phyloP scores from a whole-genome alignment of 345 rosid species.

The Aurinia saxatilis region DNA sequence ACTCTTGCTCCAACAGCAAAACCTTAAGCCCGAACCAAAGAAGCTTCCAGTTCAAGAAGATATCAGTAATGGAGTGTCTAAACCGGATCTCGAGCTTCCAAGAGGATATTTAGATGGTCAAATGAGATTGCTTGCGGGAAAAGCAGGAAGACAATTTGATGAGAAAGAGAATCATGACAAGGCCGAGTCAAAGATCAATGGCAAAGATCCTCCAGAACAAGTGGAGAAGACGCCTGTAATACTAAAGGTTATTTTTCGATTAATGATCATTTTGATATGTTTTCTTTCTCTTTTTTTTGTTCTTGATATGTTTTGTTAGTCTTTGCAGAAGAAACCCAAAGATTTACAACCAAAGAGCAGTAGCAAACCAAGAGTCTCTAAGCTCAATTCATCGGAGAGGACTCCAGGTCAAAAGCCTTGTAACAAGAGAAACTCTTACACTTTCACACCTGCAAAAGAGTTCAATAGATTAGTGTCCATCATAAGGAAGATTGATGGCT shows the following conservation, averaged over 20 bases:
- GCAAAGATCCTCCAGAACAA: not conserved
- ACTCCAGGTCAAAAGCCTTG: conserved; percentile 44
- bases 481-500: conserved; percentile 52
- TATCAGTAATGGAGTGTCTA: not conserved
- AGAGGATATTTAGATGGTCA: conserved; percentile 6
- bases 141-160: conserved; percentile 12
- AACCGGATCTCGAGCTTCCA: not conserved
- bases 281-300: not conserved
- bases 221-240: conserved; percentile 25
- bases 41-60: conserved; percentile 12
- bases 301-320: not conserved
- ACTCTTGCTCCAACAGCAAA: conserved; percentile 47
- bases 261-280: not conserved
- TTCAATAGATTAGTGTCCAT: conserved; percentile 49
- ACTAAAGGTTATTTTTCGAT: conserved; percentile 37
- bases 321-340: conserved; percentile 32
- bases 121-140: conserved; percentile 23
- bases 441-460: conserved; percentile 67
- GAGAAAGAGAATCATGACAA: conserved; percentile 35
- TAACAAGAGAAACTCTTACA: conserved; percentile 39
- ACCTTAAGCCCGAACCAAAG: conserved; percentile 14
- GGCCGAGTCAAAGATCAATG: conserved; percentile 7
- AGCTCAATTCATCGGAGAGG: conserved; percentile 27
- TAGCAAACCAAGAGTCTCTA: conserved; percentile 32
- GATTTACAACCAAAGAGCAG: conserved; percentile 29